Evolutionary conservation across 192 early-diverging fungal genomes (phyloP).

Genomic region (Entomortierella beljakovae): DNA sequence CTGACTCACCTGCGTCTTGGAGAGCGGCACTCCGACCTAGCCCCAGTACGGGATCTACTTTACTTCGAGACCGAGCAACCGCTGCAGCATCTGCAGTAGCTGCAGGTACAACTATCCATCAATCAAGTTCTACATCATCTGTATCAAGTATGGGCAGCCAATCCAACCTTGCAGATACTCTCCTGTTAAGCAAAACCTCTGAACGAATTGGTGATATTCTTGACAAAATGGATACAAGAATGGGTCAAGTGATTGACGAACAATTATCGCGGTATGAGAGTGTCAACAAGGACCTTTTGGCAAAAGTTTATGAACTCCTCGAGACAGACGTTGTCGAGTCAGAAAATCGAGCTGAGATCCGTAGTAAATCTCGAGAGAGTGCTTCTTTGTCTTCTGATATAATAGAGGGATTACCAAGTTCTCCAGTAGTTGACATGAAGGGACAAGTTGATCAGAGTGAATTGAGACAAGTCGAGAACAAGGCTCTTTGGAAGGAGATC

Average conservation of each 20-base stretch:
- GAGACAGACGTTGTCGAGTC: conserved; percentile 19
- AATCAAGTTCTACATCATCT: not conserved
- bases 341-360: not conserved
- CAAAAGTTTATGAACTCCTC: conserved; percentile 27
- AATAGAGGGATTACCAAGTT: too few relatives aligned
- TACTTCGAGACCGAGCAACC: conserved; percentile 6
- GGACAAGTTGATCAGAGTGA: not conserved
- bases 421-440: too few relatives aligned
- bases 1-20: conserved; percentile 22
- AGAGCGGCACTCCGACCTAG: conserved; percentile 34
- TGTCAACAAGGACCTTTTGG: conserved; percentile 31
- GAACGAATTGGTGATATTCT: conserved; percentile 37
- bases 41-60: conserved; percentile 15
- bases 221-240: conserved; percentile 32
- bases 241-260: conserved; percentile 43
- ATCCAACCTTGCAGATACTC: not conserved
- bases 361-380: not conserved
- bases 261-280: conserved; percentile 38
- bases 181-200: conserved; percentile 19
- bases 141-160: not conserved
- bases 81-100: not conserved
- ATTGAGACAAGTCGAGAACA: not conserved
- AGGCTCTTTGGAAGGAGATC: conserved; percentile 7
- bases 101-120: not conserved
- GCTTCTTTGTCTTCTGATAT: not conserved